These are phyloP conservation scores for Aspergillus brunneoviolaceus DNA, from an alignment of 2,329 filamentous ascomycete genomes.

Conservation along the genomic window DNA sequence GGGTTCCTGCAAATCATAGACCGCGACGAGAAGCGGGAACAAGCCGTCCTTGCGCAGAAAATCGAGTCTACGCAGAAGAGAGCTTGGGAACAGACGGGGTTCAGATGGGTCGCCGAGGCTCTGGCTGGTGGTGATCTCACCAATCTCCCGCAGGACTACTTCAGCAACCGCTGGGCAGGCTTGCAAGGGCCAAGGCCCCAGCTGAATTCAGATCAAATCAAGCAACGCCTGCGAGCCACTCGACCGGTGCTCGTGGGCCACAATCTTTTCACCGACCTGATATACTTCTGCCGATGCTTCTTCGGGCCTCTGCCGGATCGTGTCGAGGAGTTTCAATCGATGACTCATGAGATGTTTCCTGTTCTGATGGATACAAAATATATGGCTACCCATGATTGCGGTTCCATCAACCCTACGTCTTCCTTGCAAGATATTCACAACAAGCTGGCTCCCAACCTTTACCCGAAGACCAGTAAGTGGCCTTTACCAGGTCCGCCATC, in stretches of 20 bases:
- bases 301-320: slow-evolving; percentile 58
- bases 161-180: slow-evolving; percentile 25
- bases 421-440: slow-evolving; percentile 33
- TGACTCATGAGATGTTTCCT: slow-evolving; percentile 56
- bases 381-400: slow-evolving; percentile 58
- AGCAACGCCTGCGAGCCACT: slow-evolving; percentile 45
- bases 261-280: slow-evolving; percentile 62
- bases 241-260: slow-evolving; percentile 59
- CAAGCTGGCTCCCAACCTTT: slow-evolving; percentile 23
- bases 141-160: slow-evolving; percentile 34
- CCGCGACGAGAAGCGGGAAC: slow-evolving; percentile 39
- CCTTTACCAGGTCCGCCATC: background rate
- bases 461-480: slow-evolving; percentile 33
- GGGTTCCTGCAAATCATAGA: slow-evolving; percentile 44
- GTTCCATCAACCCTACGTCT: slow-evolving; percentile 49
- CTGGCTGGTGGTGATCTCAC: slow-evolving; percentile 44
- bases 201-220: slow-evolving; percentile 29
- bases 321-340: slow-evolving; percentile 53
- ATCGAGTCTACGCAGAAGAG: slow-evolving; percentile 26
- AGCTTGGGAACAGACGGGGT: slow-evolving; percentile 41
- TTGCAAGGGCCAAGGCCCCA: slow-evolving; percentile 16
- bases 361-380: slow-evolving; percentile 64
- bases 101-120: slow-evolving; percentile 50
- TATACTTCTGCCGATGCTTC: slow-evolving; percentile 62
- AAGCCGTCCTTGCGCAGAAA: slow-evolving; percentile 29